These are phyloP conservation scores for Lyophyllum semitale DNA, from an alignment of 768 basidiomycete species.

Conservation along the genomic window DNA sequence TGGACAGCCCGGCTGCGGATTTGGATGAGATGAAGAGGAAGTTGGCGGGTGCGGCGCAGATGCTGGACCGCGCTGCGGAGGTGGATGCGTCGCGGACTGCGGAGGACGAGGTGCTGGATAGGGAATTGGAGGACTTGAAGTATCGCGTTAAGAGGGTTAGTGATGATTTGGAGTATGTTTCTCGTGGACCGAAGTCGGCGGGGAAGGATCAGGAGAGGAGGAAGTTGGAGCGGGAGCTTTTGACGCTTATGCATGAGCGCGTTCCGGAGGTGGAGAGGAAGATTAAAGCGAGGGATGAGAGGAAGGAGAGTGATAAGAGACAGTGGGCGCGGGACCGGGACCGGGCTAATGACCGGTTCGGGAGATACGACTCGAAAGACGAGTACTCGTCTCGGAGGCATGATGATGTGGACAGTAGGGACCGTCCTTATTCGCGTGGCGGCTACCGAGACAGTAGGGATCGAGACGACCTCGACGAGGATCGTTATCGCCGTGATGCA, in stretches of 20 bases:
- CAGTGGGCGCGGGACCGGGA: conserved; percentile 82
- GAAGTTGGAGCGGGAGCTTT: conserved; percentile 83
- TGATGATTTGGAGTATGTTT: conserved; percentile 89
- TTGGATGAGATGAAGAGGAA: conserved; percentile 86
- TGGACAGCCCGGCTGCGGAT: conserved; percentile 62
- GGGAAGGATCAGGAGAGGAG: conserved; percentile 86
- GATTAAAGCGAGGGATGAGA: conserved; percentile 76
- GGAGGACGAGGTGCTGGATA: conserved; percentile 90
- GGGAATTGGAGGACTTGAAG: conserved; percentile 84
- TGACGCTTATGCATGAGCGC: conserved; percentile 85
- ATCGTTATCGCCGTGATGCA: conserved; percentile 32
- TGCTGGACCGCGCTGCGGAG: conserved; percentile 76
- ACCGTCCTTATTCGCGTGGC: conserved; percentile 22
- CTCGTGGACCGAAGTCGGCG: conserved; percentile 68
- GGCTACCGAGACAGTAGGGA: conserved; percentile 13
- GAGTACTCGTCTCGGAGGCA: conserved; percentile 43
- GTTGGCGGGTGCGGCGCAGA: conserved; percentile 74
- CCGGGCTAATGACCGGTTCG: conserved; percentile 78
- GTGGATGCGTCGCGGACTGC: conserved; percentile 59
- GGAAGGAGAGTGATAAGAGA: conserved; percentile 75
- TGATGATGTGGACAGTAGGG: conserved; percentile 23
- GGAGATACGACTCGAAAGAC: conserved; percentile 60
- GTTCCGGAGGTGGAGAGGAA: conserved; percentile 89
- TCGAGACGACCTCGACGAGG: conserved; percentile 42
- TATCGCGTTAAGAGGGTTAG: conserved; percentile 85